Conservation (phyloP, 495 filamentous ascomycete genomes). For the Neurospora sp. region DNA sequence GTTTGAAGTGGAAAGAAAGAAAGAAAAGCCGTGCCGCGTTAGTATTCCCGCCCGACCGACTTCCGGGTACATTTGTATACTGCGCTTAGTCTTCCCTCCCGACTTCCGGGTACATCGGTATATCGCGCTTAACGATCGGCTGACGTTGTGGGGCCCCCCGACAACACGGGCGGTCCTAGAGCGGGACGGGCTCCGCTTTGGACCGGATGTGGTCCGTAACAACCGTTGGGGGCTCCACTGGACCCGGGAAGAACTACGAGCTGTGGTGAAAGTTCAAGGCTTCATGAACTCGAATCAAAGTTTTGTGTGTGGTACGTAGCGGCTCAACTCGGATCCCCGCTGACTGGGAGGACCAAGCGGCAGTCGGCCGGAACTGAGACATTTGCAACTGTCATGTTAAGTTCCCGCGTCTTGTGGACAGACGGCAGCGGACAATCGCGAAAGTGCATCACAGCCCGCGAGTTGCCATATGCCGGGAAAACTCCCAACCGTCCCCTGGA, state of each 20-base stretch:
- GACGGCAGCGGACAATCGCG: not conserved
- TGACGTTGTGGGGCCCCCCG: not conserved
- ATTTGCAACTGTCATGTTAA: not conserved
- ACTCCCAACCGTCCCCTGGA: not conserved
- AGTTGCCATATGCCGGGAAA: not conserved
- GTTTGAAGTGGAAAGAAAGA: not conserved
- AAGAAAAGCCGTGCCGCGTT: not conserved
- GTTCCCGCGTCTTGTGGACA: not conserved
- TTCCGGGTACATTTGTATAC: not conserved
- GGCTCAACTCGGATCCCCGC: not conserved
- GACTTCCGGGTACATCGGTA: no score
- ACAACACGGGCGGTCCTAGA: not conserved
- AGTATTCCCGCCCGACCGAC: not conserved
- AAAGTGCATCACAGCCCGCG: not conserved
- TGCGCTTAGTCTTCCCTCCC: not conserved
- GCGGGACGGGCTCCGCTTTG: not conserved
- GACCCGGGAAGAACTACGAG: not conserved
- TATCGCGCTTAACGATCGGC: not conserved
- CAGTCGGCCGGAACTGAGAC: not conserved
- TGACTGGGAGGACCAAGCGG: no score
- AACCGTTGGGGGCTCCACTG: not conserved
- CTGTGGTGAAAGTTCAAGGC: not conserved
- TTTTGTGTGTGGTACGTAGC: not conserved
- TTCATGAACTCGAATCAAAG: not conserved
- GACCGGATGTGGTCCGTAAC: not conserved